Base-by-base conservation (phyloP, 1,284 basidiomycete species). In the Microbotryum saponariae region DNA sequence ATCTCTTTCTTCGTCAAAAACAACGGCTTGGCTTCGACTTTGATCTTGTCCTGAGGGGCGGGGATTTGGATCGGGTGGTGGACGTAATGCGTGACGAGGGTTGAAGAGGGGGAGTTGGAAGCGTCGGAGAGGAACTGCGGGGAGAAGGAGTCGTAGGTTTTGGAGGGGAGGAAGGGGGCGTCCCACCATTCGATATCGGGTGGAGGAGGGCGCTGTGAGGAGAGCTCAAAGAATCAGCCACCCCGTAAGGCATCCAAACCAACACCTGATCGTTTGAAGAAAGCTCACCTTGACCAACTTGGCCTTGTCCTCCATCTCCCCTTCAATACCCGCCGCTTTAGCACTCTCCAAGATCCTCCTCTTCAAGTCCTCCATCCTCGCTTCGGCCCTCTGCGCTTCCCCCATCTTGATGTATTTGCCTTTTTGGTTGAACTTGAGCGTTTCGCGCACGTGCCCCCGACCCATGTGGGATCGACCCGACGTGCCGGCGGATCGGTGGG, bases 181-280 rank as follows among this genome's bases (percentile, higher is more conserved):
- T 98, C 96, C 94, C 96, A 99, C 94, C 94, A 98, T 76, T 98
- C 94, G 9, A 87, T 82, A 6, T 85, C 85, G 0, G 94, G 96
- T 6, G 94, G 94, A 1, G 86, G 81, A 61, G 85, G 83, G 51
- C 91, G 82, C 85, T 91, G 71, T 21, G 64, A 56, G 47, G 25
- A 47, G n/a, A 60, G 23, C 16, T 46, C 21, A 51, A 25, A 20
- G 27, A 50, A 49, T 37, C 29, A n/a, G 50, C 44, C 57, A 51
- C 42, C 59, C 46, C 56, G 46, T 54, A 49, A 47, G 23, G 46
- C 56, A 51, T 50, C n/a, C 27, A 18, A 33, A 18, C 10, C 9
- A 42, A 6, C n/a, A 18, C 12, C 14, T 42, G 9, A 42, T 6
- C 6, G 14, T 42, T 18, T 42, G 37, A 16, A 42, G 45, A 55